Evolutionary conservation across 2,329 filamentous ascomycete species (phyloP).

Genomic region (Penicillium sp.): DNA sequence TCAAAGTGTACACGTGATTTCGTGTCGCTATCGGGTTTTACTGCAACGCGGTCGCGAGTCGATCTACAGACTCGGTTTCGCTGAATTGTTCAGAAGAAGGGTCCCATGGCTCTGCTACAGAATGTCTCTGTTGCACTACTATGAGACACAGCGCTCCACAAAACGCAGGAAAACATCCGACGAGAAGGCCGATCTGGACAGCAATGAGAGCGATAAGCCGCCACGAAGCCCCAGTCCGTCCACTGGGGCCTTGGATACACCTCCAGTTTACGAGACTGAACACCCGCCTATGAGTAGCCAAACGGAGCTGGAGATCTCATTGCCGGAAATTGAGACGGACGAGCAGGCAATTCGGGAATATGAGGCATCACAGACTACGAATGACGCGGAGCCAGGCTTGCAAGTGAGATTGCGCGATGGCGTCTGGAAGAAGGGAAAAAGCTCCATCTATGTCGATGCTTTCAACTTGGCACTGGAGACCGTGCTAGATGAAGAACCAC

Average conservation of each 20-base stretch:
- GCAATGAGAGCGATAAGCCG: constrained; percentile 5
- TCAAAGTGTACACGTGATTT: constrained; percentile 28
- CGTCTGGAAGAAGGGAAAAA: constrained; percentile 72
- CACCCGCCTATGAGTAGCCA: constrained; percentile 38
- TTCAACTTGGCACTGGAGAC: constrained; percentile 92
- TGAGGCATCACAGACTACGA: constrained; percentile 64
- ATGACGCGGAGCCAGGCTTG: constrained; percentile 37
- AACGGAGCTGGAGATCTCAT: constrained; percentile 69
- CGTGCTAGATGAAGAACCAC: constrained; percentile 82
- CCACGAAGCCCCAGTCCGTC: constrained; percentile 29
- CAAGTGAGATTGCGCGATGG: constrained; percentile 56
- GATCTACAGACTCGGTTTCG: background rate
- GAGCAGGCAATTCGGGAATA: constrained; percentile 77
- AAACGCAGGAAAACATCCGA: constrained; percentile 35
- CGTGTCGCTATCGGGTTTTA: constrained; percentile 25
- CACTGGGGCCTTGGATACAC: constrained; percentile 37
- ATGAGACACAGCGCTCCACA: constrained; percentile 32
- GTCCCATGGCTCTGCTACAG: constrained; percentile 15
- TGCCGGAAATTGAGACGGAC: constrained; percentile 67
- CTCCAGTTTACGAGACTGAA: constrained; percentile 30
- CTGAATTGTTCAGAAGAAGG: background rate
- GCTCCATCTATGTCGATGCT: constrained; percentile 93
- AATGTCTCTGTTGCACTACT: constrained; percentile 40
- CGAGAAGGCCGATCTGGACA: constrained; percentile 5
- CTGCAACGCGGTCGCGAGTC: constrained; percentile 13